Conservation (phyloP, 2,329 filamentous ascomycete genomes). For the Lecanosticta acicola region DNA sequence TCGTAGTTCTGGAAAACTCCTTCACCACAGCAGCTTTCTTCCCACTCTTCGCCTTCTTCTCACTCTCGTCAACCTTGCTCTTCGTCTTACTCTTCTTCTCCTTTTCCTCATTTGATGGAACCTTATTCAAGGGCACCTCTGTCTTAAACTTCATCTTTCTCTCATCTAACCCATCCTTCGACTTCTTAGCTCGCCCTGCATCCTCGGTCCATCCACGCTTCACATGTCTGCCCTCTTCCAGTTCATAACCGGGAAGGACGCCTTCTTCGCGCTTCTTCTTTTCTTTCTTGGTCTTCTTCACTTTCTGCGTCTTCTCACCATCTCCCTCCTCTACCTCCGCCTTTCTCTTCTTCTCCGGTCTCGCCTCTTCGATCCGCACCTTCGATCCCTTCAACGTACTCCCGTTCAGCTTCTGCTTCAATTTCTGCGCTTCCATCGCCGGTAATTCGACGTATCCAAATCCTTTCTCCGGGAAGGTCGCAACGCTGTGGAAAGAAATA, state of each 20-base stretch:
- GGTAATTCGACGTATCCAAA: constrained; percentile 91
- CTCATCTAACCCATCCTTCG: constrained; percentile 59
- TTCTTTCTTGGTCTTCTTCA: constrained; percentile 50
- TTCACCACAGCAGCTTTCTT: constrained; percentile 64
- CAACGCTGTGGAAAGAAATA: constrained; percentile 79
- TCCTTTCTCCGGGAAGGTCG: constrained; percentile 81
- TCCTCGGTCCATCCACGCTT: constrained; percentile 82
- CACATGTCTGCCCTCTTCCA: constrained; percentile 69
- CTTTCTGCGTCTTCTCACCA: constrained; percentile 45
- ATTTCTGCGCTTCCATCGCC: constrained; percentile 73
- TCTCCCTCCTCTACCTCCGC: constrained; percentile 28
- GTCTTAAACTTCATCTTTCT: constrained; percentile 83
- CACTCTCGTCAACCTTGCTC: constrained; percentile 46
- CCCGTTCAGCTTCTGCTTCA: constrained; percentile 87
- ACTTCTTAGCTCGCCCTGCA: constrained; percentile 34
- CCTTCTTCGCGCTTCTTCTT: constrained; percentile 46
- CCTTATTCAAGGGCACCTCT: constrained; percentile 53
- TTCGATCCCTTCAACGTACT: constrained; percentile 78
- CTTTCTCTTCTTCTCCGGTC: constrained; percentile 52
- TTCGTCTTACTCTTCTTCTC: constrained; percentile 58
- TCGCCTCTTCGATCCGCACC: constrained; percentile 76
- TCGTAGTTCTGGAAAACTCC: constrained; percentile 81
- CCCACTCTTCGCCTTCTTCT: constrained; percentile 60
- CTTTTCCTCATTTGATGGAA: constrained; percentile 60
- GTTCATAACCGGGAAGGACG: constrained; percentile 61